Base-by-base conservation (phyloP, 2,329 filamentous ascomycete genomes). In the Aspergillus fumigatus region DNA sequence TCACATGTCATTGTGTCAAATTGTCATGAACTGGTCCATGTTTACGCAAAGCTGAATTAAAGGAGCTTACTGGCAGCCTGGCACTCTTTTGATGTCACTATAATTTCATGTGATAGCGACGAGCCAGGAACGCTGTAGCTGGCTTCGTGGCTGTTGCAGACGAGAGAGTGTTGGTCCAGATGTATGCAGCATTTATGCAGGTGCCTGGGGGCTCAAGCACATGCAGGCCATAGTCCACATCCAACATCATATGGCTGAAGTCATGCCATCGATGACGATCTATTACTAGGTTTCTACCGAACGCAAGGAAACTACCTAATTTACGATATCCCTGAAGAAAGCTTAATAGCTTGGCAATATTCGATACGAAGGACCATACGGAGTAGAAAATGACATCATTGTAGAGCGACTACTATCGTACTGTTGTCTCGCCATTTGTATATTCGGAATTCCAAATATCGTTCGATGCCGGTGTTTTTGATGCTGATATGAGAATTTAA, bases 1-100 rank as follows among this genome's bases (percentile, higher is more conserved):
- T 57, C 59, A 52, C 52, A 53, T 53, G 54, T 48, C 35, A 10
- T 45, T 19, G 3, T 23, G 19, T 23, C 19, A 2, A 3, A 21
- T 45, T 3, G 32, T 5, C 6, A 7, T 17, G 32, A 38, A 17
- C 29, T 35, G 32, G 14, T 38, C 17, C 32, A 38, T 38, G 32
- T 38, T 38, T 38, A 38, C 14, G 32, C 32, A 38, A 35, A 17
- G 32, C 32, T 38, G 14, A 17, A 14, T 17, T 38, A 7, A 17
- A 35, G 14, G 5, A 17, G 32, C 32, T 38, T 17, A 38, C 11
- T 38, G 32, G 5, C 32, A 38, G 1, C 14, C 14, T 17, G 32
- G 14, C 32, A 38, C 2, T 14, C 14, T 17, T 17, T 17, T 35
- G 14, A 17, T 7, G 32, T 38, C 5, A 38, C 14, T 7, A 17